Base-by-base conservation (phyloP, 192 early-diverging fungal species). In the Entomortierella chlamydospora region DNA sequence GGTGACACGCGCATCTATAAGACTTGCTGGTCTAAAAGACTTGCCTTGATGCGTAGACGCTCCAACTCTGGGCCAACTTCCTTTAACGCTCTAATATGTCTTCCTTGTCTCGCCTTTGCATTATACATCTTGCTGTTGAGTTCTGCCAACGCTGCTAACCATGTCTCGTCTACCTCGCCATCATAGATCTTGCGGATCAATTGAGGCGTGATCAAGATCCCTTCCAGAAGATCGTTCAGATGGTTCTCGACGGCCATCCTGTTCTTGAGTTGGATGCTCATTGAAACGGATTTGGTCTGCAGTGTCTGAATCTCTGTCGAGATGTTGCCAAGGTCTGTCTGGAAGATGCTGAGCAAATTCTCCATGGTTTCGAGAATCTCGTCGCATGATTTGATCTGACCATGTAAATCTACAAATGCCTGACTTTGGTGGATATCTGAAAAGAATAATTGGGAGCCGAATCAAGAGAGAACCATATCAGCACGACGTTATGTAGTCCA, bases 41-140 rank as follows among this genome's bases (percentile, higher is more conserved):
- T 49, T 63, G 85, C 91, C 84, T 91, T 93, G 37, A 97, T 71
- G 6, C 95, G 84, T 64, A 97, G 74, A n/a, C 94, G 84, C 58
- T 99, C 98, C 37, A 99, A 72, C 81, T 98, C 98, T 1, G 98
- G 97, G 11, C 91, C 93, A 29, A 96, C 89, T 70, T 97, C 93
- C 60, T 92, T 90, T 34, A 97, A 82, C 5, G 94, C 95, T 42
- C 84, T 81, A 45, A 99, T 89, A 57, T 91, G 87, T 52, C 89
- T 84, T 18, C 91, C 87, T 80, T 95, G 93, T 64, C 93, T 89
- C 52, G 83, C 78, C 57, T 92, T 91, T 30, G 96, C 89, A 72
- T 92, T 96, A 11, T 89, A 78, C 83, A 98, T 95, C 67, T 95
- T 95, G 61, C 91, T 90, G 79, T 96, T 94, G 37, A 99, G 86